A percentile compares a stretch with the other conserved stretches of the same genome.
phyloP scores from a whole-genome alignment of 257 asterid genomes.

The Gardenia jasminoides region DNA sequence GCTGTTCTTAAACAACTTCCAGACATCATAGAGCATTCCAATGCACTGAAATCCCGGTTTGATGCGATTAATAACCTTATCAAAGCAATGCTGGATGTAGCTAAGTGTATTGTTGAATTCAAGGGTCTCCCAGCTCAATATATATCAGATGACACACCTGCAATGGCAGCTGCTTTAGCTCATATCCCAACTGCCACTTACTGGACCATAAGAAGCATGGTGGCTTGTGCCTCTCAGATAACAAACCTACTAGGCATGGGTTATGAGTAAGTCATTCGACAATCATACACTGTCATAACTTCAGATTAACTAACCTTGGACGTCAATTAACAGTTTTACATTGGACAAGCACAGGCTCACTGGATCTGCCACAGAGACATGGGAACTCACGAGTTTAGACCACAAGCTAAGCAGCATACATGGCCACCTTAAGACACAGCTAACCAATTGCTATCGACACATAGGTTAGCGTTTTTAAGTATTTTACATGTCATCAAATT shows the following conservation, averaged over 20 bases:
- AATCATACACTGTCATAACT: neutral
- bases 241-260: slow-evolving; percentile 45
- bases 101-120: slow-evolving; percentile 53
- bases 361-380: slow-evolving; percentile 52
- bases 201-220: slow-evolving; percentile 68
- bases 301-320: neutral
- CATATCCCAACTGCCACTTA: slow-evolving; percentile 63
- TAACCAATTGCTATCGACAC: slow-evolving; percentile 47
- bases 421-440: slow-evolving; percentile 56
- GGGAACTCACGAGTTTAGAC: slow-evolving; percentile 67
- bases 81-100: slow-evolving; percentile 52
- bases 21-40: slow-evolving; percentile 44
- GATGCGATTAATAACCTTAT: slow-evolving; percentile 57
- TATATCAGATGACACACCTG: slow-evolving; percentile 50
- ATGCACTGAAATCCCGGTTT: slow-evolving; percentile 45
- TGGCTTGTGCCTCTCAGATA: slow-evolving; percentile 63
- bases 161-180: slow-evolving; percentile 36
- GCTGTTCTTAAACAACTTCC: slow-evolving; percentile 62
- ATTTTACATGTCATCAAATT: neutral
- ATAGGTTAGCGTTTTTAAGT: slow-evolving; percentile 36
- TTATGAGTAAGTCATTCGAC: slow-evolving; percentile 42
- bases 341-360: slow-evolving; percentile 37
- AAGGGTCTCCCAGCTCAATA: slow-evolving; percentile 54
- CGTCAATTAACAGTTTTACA: neutral
- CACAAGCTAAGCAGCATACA: slow-evolving; percentile 52